phyloP scores from a whole-genome alignment of 495 filamentous ascomycete species.

The Aspergillus leporis region DNA sequence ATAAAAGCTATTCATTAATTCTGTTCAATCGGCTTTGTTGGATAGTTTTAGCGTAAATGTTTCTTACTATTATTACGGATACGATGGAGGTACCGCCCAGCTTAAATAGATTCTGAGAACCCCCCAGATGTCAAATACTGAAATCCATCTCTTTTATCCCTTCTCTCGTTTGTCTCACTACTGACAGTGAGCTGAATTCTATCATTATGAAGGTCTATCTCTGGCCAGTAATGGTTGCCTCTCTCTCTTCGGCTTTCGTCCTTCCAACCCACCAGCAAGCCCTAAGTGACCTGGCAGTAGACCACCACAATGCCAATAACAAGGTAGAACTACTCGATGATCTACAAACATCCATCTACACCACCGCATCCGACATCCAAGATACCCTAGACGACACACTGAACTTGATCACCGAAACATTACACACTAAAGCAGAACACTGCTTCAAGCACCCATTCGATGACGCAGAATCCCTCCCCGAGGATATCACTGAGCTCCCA shows the following conservation, averaged over 20 bases:
- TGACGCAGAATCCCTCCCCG: neutral
- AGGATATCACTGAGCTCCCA: neutral
- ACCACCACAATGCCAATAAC: neutral
- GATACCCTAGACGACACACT: neutral
- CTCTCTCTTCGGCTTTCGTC: neutral
- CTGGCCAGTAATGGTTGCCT: neutral
- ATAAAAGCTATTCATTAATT: neutral
- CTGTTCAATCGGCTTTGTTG: neutral
- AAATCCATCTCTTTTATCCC: neutral
- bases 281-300: neutral
- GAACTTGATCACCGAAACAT: neutral
- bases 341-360: neutral
- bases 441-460: neutral
- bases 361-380: neutral
- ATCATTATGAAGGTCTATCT: constrained; percentile 4
- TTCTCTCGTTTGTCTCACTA: neutral
- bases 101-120: no score
- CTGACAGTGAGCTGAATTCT: neutral
- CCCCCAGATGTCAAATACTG: no score
- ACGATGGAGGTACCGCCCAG: no score
- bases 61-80: no score
- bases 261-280: neutral
- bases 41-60: no score
- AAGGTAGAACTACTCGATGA: neutral
- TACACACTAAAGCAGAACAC: neutral